Evolutionary conservation across 345 rosid species (phyloP), one percentile per base, ranked within the genome.

Genomic region (Acer campestre): DNA sequence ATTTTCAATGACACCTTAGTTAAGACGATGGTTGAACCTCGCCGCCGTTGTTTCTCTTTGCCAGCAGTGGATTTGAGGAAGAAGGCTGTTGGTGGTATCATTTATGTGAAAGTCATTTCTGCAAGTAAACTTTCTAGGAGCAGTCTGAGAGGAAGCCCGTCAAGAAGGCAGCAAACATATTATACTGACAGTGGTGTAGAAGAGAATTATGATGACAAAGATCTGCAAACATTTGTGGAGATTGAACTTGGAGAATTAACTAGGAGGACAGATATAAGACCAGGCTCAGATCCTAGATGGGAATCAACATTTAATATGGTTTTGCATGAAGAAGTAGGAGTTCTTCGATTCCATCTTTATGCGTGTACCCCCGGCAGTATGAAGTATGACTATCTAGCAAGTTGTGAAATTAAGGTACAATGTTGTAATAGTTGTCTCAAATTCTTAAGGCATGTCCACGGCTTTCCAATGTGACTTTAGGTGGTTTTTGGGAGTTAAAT

Each of bases 11-110:
- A 96, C 70, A 88, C 97, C 69, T 81, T 94, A 82, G 92, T 78
- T 75, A 96, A 89, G 88, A 96, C 91, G 66, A 91, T 94, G 99
- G 97, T 96, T 56, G 99, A 96, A 77, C 99, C 99, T 73, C 90
- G 87, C 13, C 91, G 99, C 1, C 92, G 88, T 55, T 94, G 98
- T 85, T 86, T 70, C 77, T 86, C 94, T 31, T 82, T 96, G 82
- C 94, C 99, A 0, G 88, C 95, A 0, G 84, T 82, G 6, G 93
- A 96, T 74, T 90, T 96, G 77, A 84, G 90, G 87, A 96, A 94
- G 86, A 92, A 87, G 78, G 98, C 91, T 31, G 87, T 94, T 29
- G 95, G 95, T 20, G 98, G 99, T 72, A 89, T 86, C 68, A 75
- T 96, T 63, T 82, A 90, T 16, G 98, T 96, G 71, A 89, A 88